A percentile compares a stretch with the other conserved stretches of the same genome.
Conservation (phyloP, 176 grass and related monocot genomes). For the Musa acuminata region DNA sequence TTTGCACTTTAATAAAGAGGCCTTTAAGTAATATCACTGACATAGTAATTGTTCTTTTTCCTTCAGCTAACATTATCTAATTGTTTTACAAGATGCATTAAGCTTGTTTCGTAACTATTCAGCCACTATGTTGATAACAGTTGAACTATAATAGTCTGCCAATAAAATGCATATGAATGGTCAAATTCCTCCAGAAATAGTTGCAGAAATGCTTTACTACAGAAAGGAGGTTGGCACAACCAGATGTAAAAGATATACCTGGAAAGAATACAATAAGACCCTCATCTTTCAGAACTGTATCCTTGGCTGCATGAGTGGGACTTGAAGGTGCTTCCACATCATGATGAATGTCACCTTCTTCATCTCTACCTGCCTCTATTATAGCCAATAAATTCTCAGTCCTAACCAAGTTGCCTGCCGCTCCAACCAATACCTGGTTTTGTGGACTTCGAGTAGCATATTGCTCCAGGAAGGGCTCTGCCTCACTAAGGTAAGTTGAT, state of each 20-base stretch:
- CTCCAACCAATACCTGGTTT: conserved; percentile 84
- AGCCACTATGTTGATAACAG: too few species aligned
- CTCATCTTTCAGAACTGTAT: conserved; percentile 63
- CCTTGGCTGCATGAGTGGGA: conserved; percentile 29
- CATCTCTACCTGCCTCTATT: conserved; percentile 66
- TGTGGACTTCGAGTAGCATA: conserved; percentile 67
- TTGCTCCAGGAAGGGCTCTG: conserved; percentile 91
- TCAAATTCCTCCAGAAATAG: background rate
- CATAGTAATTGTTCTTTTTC: too few species aligned
- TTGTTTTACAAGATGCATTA: too few species aligned
- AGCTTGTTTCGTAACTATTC: too few species aligned
- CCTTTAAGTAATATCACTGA: too few species aligned
- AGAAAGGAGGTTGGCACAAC: background rate
- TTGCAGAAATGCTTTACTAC: background rate
- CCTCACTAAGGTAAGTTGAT: conserved; percentile 77
- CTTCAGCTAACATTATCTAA: too few species aligned
- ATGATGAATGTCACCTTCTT: conserved; percentile 70
- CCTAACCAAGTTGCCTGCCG: conserved; percentile 73
- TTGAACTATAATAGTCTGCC: too few species aligned
- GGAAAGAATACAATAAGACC: conserved; percentile 96
- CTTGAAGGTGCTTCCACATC: conserved; percentile 46
- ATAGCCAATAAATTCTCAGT: conserved; percentile 81
- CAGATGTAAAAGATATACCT: conserved; percentile 32
- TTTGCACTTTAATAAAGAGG: too few species aligned
- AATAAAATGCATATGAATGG: too few species aligned